These are phyloP conservation scores for Heterobasidion irregulare DNA, from an alignment of 1,284 basidiomycete species.

Conservation along the genomic window DNA sequence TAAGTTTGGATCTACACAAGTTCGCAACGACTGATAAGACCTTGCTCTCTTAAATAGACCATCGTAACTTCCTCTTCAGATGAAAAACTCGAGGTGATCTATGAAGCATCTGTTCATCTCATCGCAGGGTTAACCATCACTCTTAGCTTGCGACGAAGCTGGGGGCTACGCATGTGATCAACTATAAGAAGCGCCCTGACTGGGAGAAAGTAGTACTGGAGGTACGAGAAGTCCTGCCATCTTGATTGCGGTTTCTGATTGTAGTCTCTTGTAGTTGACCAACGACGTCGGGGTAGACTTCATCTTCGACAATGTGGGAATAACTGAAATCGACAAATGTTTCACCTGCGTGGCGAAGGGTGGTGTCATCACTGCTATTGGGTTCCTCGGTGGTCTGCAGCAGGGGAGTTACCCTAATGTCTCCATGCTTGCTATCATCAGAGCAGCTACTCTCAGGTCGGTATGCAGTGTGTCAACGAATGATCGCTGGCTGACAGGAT, in stretches of 20 bases:
- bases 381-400: conserved; percentile 23
- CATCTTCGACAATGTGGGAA: conserved; percentile 34
- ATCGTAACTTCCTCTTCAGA: conserved; percentile 57
- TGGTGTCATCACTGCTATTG: conserved; percentile 31
- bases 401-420: neutral
- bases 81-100: conserved; percentile 37
- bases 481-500: neutral
- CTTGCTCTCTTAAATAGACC: neutral
- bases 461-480: neutral
- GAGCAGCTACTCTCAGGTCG: neutral
- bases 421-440: neutral
- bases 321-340: conserved; percentile 30
- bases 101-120: neutral
- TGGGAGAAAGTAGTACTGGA: conserved; percentile 29
- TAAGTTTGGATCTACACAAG: neutral
- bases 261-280: conserved; percentile 10
- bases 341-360: conserved; percentile 24
- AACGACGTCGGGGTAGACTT: conserved; percentile 33
- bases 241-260: neutral
- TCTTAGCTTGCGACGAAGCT: conserved; percentile 29
- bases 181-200: conserved; percentile 41
- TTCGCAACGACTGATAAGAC: neutral
- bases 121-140: neutral
- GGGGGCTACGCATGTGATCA: conserved; percentile 44
- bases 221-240: neutral